Base-by-base conservation (phyloP, 2,329 filamentous ascomycete species). In the Penicillium sp. region DNA sequence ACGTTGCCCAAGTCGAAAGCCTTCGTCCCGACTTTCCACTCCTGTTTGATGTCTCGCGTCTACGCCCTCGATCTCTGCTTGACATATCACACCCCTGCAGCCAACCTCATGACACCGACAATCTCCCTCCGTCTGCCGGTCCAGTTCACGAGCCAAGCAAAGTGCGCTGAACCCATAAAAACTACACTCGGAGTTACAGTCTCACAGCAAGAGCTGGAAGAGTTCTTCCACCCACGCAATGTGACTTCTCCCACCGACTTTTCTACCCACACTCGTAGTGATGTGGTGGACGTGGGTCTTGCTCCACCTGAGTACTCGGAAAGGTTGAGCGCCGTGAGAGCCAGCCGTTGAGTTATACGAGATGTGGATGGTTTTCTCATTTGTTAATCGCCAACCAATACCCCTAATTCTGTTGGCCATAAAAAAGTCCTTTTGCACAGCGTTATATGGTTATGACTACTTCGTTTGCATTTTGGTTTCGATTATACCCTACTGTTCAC, bases 21-120 rank as follows among this genome's bases (percentile, higher is more conserved):
- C 26, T 88, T 88, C 68, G 74, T 88, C 20, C 88, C 87, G 1
- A 87, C 86, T 2, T 90, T 90, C 74, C 85, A 89, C 74, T 81
- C 82, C 38, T 90, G 87, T 69, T 79, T 89, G 51, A 75, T 85
- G 43, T 85, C 83, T n/a, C 80, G 88, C 50, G 74, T 79, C 18
- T 90, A 90, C 69, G 71, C 76, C 4, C 78, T 90, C 14, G 81
- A 85, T 51, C 72, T 90, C 55, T 76, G 78, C 14, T 71, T 90
- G 22, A 78, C 81, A 4, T 78, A 83, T 48, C 79, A 82, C 62
- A 79, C 80, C 0, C 78, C 80, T 0, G 71, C 77, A 45, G 70
- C 76, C 50, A 72, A 74, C 32, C 67, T 78, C 8, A 65, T 74
- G 45, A 72, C 69, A 4, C 74, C 76, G 2, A 71, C 69, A 11